These are phyloP conservation scores for Rhizopus microsporus DNA, from an alignment of 371 early-diverging fungal species.

Conservation along the genomic window DNA sequence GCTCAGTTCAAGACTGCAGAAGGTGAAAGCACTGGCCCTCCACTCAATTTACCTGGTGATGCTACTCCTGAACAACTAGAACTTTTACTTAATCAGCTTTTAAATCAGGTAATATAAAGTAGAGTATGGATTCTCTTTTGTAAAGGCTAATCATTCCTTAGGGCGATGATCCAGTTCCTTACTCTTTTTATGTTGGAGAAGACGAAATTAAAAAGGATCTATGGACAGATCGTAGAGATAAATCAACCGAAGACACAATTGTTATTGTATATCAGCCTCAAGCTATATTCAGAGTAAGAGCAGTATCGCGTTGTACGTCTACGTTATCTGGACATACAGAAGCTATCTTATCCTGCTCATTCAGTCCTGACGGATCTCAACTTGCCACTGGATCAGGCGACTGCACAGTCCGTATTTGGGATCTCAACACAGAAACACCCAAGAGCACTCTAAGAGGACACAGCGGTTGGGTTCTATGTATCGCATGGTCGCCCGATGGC, in stretches of 20 bases:
- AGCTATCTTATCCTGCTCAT: constrained; percentile 84
- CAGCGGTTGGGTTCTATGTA: constrained; percentile 90
- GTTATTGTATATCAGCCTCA: constrained; percentile 91
- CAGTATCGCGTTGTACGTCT: constrained; percentile 88
- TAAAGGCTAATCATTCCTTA: constrained; percentile 8
- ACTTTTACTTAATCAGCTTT: constrained; percentile 85
- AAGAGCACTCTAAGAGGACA: constrained; percentile 76
- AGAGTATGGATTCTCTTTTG: neutral
- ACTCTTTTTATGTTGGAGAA: constrained; percentile 87
- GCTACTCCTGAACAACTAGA: constrained; percentile 85
- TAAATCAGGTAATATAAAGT: constrained; percentile 68
- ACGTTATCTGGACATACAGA: constrained; percentile 92
- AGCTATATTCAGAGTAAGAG: constrained; percentile 91
- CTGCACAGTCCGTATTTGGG: constrained; percentile 96
- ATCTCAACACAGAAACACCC: constrained; percentile 93
- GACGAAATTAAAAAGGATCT: constrained; percentile 77
- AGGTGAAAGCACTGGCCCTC: constrained; percentile 82
- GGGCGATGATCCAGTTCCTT: constrained; percentile 86
- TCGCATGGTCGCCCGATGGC: constrained; percentile 94
- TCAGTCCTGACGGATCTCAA: constrained; percentile 91
- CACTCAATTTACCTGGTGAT: constrained; percentile 83
- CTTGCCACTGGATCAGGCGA: constrained; percentile 97
- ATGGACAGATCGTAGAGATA: constrained; percentile 72
- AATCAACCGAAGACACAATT: constrained; percentile 83
- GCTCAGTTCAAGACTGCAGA: constrained; percentile 84